Percentiles rank a stretch among this genome's conserved stretches.
phyloP scores from a whole-genome alignment of 345 rosid genomes.

The Salix koriyanagi region DNA sequence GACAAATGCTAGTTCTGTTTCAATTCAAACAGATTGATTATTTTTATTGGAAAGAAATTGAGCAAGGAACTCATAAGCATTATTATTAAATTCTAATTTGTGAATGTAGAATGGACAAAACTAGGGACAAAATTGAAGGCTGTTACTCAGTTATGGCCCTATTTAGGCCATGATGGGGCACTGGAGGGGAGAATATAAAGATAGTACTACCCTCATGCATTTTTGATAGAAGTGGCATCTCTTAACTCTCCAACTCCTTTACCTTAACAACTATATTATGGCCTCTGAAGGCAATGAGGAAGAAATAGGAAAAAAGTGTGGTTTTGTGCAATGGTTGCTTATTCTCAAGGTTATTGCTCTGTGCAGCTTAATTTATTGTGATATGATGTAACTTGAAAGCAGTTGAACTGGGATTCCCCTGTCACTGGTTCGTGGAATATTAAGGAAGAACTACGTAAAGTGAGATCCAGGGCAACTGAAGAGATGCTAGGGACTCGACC shows the following conservation, averaged over 20 bases:
- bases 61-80: not conserved
- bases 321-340: not conserved
- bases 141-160: not conserved
- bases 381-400: conserved; percentile 29
- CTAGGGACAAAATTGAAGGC: not conserved
- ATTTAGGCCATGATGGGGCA: not conserved
- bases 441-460: conserved; percentile 78
- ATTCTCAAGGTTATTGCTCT: not conserved
- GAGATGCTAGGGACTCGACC: conserved; percentile 57
- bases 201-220: not conserved
- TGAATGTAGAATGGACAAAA: not conserved
- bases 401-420: conserved; percentile 52
- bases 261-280: not conserved
- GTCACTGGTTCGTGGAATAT: conserved; percentile 71
- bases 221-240: not conserved
- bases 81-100: not conserved
- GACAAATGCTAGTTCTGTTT: not conserved
- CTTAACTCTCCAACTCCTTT: not conserved
- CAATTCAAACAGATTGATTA: not conserved
- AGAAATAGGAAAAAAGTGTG: not conserved
- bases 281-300: not conserved
- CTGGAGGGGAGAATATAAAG: not conserved
- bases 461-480: conserved; percentile 84
- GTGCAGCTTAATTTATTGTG: conserved; percentile 8
- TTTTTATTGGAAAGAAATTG: not conserved